Evolutionary conservation across 73 alveolate species (phyloP).

Genomic region (Uronychia setigera): DNA sequence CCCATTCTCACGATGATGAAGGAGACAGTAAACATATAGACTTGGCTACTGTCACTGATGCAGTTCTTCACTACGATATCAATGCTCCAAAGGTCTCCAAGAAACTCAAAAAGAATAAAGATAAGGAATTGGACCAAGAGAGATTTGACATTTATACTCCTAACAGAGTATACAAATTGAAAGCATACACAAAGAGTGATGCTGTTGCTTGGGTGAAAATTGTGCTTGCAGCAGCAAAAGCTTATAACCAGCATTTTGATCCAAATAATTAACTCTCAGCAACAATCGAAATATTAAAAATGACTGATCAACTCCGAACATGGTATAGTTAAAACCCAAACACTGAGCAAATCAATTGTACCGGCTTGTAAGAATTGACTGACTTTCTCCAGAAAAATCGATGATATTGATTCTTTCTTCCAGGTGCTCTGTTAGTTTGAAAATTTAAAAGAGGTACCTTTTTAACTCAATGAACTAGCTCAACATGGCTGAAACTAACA

Average conservation of each 20-base stretch:
- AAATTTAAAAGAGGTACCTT: not conserved
- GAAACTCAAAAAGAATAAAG: not conserved
- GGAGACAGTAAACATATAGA: conserved; percentile 32
- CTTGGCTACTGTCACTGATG: conserved; percentile 34
- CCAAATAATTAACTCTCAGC: no score
- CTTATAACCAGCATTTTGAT: no score
- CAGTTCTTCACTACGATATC: conserved; percentile 38
- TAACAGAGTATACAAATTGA: not conserved
- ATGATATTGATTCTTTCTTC: no score
- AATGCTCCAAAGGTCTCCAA: conserved; percentile 47
- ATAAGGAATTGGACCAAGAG: conserved; percentile 24
- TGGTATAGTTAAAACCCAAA: no score
- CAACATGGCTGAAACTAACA: not conserved
- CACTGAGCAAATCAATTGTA: no score
- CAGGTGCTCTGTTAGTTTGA: not conserved
- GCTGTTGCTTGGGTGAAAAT: no score
- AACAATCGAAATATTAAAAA: no score
- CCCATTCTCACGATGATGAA: conserved; percentile 26
- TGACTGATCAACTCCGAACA: no score
- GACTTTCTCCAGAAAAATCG: no score
- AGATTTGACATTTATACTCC: conserved; percentile 49
- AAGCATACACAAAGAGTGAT: not conserved
- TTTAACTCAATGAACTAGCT: not conserved
- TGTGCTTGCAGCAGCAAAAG: no score
- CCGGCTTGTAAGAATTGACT: no score